phyloP scores from a whole-genome alignment of 148 eudicot species.

The Rhododendron vialii region DNA sequence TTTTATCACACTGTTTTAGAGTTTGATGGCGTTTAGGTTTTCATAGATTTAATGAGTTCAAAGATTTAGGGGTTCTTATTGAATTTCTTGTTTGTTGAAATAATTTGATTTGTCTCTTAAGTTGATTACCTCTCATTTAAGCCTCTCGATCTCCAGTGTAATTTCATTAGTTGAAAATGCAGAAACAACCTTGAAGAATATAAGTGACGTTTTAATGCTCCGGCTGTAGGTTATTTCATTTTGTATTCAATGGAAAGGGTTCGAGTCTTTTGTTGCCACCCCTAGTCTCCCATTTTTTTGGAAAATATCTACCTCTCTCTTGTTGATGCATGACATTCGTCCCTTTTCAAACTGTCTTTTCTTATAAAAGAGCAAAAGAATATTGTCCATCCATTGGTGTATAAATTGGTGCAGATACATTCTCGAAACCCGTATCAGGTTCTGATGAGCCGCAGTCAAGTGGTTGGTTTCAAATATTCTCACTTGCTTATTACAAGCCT shows the following conservation, averaged over 20 bases:
- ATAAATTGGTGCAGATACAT: constrained; percentile 57
- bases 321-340: neutral
- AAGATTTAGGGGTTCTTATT: neutral
- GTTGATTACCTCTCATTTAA: neutral
- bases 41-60: neutral
- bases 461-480: constrained; percentile 78
- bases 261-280: neutral
- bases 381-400: neutral
- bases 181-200: neutral
- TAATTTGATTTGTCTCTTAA: neutral
- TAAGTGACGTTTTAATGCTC: too few species aligned
- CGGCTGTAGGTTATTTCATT: neutral
- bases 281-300: neutral
- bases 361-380: neutral
- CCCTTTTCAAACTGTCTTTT: neutral
- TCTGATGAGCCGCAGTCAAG: constrained; percentile 65
- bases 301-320: neutral
- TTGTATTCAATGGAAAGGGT: neutral
- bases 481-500: constrained; percentile 76
- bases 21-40: too few species aligned
- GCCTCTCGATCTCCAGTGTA: neutral
- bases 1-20: too few species aligned
- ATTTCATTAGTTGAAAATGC: neutral
- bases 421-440: constrained; percentile 62
- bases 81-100: neutral